Percentiles rank a stretch among this genome's conserved stretches.
Conservation (phyloP, 2,329 filamentous ascomycete species). For the Fusarium euwallaceae region DNA sequence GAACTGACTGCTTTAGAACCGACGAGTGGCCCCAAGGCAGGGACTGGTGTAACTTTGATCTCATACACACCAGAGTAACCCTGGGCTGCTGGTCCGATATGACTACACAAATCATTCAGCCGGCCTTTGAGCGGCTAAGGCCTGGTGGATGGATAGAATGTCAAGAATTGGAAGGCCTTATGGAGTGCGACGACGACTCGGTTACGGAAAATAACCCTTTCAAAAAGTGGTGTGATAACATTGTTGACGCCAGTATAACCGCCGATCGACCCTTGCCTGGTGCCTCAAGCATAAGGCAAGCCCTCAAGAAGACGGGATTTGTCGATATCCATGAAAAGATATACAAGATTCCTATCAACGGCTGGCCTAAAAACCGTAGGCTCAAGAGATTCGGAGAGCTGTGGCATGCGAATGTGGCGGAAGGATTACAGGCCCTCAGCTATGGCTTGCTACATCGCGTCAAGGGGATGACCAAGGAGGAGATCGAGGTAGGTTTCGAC, state of each 20-base stretch:
- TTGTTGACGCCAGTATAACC: conserved; percentile 9
- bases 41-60: conserved; percentile 16
- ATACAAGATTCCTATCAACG: conserved; percentile 16
- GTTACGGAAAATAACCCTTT: not conserved
- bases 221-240: conserved; percentile 13
- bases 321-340: conserved; percentile 14
- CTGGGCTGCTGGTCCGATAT: conserved; percentile 15
- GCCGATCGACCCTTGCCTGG: conserved; percentile 6
- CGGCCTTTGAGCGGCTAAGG: conserved; percentile 11
- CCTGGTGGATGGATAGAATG: conserved; percentile 12
- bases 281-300: conserved; percentile 7
- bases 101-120: conserved; percentile 8
- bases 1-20: not conserved
- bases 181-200: conserved; percentile 11
- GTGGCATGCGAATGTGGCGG: conserved; percentile 9
- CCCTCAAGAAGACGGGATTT: conserved; percentile 1
- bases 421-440: conserved; percentile 8
- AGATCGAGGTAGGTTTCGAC: conserved; percentile 11
- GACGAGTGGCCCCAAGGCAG: conserved; percentile 15
- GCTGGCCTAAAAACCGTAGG: conserved; percentile 17
- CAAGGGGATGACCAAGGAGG: conserved; percentile 10
- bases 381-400: conserved; percentile 14
- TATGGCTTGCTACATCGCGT: conserved; percentile 11
- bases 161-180: conserved; percentile 5
- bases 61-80: conserved; percentile 10